Percentiles rank a stretch among this genome's conserved stretches.
These are phyloP conservation scores for Phalaenopsis hybrid DNA, from an alignment of 116 monocot genomes.

Conservation along the genomic window DNA sequence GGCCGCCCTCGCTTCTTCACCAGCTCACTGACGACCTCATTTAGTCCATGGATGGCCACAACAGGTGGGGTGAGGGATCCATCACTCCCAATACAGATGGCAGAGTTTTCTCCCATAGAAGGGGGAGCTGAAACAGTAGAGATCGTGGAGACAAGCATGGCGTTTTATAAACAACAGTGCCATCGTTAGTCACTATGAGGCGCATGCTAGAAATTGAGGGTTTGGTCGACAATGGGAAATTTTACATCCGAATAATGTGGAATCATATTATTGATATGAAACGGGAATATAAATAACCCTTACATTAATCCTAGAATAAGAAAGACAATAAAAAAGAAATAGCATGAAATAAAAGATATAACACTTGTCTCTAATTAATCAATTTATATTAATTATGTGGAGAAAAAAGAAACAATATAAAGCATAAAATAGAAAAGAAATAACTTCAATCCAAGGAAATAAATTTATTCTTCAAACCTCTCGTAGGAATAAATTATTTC, in stretches of 20 bases:
- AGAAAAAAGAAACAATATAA: no score
- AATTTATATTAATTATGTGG: no score
- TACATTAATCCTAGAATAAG: no score
- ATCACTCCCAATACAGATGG: not conserved
- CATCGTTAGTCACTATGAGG: constrained; percentile 59
- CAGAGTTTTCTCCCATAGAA: not conserved
- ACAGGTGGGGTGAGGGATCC: not conserved
- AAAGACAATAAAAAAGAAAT: no score
- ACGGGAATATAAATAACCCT: no score
- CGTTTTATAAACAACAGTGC: constrained; percentile 68
- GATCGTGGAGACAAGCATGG: constrained; percentile 3
- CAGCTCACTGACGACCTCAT: constrained; percentile 29
- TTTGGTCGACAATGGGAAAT: constrained; percentile 31
- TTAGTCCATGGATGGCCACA: constrained; percentile 16
- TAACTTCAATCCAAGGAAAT: no score
- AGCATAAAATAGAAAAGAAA: no score
- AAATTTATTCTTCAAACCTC: no score
- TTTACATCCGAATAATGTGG: constrained; percentile 28
- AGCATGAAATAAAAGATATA: no score
- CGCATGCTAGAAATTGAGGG: constrained; percentile 60
- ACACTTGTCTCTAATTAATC: no score
- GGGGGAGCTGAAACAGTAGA: constrained; percentile 5
- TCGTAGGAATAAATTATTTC: no score
- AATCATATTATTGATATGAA: no score
- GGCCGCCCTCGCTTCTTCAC: constrained; percentile 81